Evolutionary conservation across 805 yeast genomes (phyloP).

Genomic region (Starmerella bombicola): DNA sequence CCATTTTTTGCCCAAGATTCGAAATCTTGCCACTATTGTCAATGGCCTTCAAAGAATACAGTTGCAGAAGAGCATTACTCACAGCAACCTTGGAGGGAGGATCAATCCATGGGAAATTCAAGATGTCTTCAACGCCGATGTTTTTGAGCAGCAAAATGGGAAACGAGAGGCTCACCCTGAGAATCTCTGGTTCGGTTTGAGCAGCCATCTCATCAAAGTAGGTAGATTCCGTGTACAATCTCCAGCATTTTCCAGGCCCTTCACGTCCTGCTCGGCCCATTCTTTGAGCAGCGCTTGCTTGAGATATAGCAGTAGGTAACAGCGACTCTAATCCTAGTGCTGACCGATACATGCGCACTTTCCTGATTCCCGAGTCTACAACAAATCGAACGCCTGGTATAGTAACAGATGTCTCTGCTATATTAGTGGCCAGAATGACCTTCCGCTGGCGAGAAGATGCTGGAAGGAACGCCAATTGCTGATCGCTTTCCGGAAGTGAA

Average conservation of each 20-base stretch:
- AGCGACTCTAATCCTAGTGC: constrained; percentile 85
- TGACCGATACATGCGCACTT: constrained; percentile 91
- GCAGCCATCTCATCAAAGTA: constrained; percentile 43
- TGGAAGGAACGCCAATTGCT: constrained; percentile 62
- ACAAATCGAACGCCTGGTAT: constrained; percentile 90
- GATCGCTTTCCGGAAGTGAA: constrained; percentile 76
- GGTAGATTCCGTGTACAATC: constrained; percentile 67
- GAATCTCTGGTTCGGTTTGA: constrained; percentile 89
- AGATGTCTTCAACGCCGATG: constrained; percentile 68
- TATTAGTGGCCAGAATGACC: constrained; percentile 82
- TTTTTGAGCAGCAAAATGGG: constrained; percentile 76
- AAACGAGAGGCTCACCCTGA: constrained; percentile 70
- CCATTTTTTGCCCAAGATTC: constrained; percentile 69
- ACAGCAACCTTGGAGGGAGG: constrained; percentile 73
- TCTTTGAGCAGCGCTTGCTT: constrained; percentile 89
- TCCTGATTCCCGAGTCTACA: constrained; percentile 81
- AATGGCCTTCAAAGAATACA: constrained; percentile 68
- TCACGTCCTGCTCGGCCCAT: constrained; percentile 99
- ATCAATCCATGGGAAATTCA: constrained; percentile 87
- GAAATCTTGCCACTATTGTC: constrained; percentile 69
- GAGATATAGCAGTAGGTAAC: constrained; percentile 81
- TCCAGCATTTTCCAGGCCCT: constrained; percentile 73
- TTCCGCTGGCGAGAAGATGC: constrained; percentile 51
- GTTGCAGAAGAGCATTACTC: constrained; percentile 60
- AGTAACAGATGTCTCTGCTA: constrained; percentile 96